These are phyloP conservation scores for Aurantiochytrium sp. DNA, from an alignment of 108 stramenopile species.

Conservation along the genomic window DNA sequence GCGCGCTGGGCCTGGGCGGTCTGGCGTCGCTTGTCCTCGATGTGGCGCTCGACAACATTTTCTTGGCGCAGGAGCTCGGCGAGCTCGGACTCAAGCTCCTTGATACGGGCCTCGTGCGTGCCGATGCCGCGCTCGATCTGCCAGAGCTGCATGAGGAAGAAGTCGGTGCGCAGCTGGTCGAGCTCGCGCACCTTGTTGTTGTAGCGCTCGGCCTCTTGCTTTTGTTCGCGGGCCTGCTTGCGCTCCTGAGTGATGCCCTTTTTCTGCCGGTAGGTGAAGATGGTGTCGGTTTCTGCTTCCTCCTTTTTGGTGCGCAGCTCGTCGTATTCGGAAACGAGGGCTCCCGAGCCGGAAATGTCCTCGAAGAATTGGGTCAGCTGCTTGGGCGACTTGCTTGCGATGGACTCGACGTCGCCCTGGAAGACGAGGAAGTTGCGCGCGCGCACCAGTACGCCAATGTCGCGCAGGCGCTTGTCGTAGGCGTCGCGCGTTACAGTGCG, in stretches of 20 bases:
- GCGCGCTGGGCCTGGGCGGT: conserved; percentile 60
- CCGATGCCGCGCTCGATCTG: conserved; percentile 77
- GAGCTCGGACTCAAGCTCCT: conserved; percentile 61
- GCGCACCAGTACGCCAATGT: conserved; percentile 92
- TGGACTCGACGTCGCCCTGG: conserved; percentile 93
- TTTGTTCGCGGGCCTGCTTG: background rate
- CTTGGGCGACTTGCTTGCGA: conserved; percentile 83
- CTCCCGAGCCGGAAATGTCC: conserved; percentile 75
- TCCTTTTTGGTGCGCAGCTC: conserved; percentile 67
- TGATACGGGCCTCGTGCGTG: conserved; percentile 61
- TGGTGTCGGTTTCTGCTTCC: conserved; percentile 37
- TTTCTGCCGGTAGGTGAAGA: background rate
- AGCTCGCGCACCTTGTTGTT: conserved; percentile 64
- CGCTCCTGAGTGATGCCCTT: background rate
- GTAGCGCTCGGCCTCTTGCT: conserved; percentile 79
- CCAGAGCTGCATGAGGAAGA: conserved; percentile 84
- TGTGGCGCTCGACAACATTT: conserved; percentile 53
- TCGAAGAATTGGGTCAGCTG: conserved; percentile 91
- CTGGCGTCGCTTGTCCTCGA: conserved; percentile 71
- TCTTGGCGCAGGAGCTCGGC: conserved; percentile 56
- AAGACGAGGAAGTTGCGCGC: conserved; percentile 99
- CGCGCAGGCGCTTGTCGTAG: conserved; percentile 65
- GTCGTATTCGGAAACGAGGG: conserved; percentile 73
- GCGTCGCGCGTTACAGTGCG: conserved; percentile 67
- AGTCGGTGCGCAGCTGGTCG: conserved; percentile 67